Conservation (phyloP, 345 rosid genomes). For the Hevea brasiliensis region DNA sequence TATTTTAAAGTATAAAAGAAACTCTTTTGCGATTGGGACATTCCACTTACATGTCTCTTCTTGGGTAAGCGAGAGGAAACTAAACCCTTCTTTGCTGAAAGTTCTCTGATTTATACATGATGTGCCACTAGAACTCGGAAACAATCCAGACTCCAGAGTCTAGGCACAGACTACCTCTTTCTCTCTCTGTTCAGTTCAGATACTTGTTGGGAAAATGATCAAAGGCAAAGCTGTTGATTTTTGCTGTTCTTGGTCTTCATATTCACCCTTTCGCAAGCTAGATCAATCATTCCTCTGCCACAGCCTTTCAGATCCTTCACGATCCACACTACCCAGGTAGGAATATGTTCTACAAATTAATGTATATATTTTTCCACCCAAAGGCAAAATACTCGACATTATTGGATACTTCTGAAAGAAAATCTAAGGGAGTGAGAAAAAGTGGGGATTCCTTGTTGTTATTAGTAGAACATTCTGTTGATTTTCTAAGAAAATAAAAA, state of each 20-base stretch:
- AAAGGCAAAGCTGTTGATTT: not conserved
- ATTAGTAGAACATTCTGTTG: too few species aligned
- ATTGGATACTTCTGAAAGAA: too few species aligned
- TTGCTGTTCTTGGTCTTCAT: conserved; percentile 17
- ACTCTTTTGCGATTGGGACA: too few species aligned
- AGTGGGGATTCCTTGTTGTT: too few species aligned
- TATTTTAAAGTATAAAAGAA: too few species aligned
- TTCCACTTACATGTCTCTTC: too few species aligned
- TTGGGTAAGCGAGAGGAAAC: too few species aligned
- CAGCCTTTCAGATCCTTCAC: conserved; percentile 39
- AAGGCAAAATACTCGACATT: too few species aligned
- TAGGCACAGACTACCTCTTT: not conserved
- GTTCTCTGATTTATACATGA: not conserved
- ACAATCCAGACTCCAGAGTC: too few species aligned
- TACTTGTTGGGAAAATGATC: conserved; percentile 5
- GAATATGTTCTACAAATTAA: not conserved
- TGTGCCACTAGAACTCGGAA: not conserved
- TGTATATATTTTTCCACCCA: too few species aligned
- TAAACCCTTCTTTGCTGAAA: not conserved
- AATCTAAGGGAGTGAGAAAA: too few species aligned
- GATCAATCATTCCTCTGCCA: conserved; percentile 29
- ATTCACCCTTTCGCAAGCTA: conserved; percentile 22
- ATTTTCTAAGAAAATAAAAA: too few species aligned
- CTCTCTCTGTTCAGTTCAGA: not conserved
- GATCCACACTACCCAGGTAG: conserved; percentile 43